Evolutionary conservation across 2,329 filamentous ascomycete genomes (phyloP), one percentile per base, ranked within the genome.

Genomic region (Sporothrix euskadiensis): DNA sequence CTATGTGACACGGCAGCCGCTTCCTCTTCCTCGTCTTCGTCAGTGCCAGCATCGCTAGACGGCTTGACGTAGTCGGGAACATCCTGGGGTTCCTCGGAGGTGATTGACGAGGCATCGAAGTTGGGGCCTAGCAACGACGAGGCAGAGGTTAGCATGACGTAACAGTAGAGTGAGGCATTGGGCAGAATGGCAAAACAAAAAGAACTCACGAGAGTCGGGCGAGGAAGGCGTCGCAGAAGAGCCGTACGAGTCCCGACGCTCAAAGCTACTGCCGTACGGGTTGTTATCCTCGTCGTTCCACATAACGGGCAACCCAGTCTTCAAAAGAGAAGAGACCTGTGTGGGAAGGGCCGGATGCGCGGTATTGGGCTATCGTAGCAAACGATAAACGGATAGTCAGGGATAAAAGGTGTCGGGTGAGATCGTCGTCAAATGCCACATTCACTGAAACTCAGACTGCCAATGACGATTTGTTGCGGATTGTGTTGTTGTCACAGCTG

Each of bases 211-310:
- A 71, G 83, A 80, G 59, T 81, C 83, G 65, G 90, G 90, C 54
- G 91, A 92, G 72, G 89, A 84, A 30, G 90, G 89, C 26, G 86
- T 85, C 59, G 86, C 84, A 44, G 91, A 91, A 39, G 91, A 93
- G 63, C 89, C 87, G 81, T 92, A 89, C 75, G 92, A 93, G 82
- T 97, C 93, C 79, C 93, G 90, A 78, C 92, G 92, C 82, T 96
- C 93, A 84, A 97, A 98, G 82, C 93, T 95, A 79, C 86, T 89
- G 76, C 94, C 94, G 80, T 98, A 98, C 5, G 95, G 95, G 82
- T 98, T 98, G 84, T 98, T 98, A 81, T 98, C 94, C 84, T 98
- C 95, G 86, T 98, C 94, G 87, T 98, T 97, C 95, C 95, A 98
- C 95, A 98, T 98, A 78, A 78, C 87, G 81, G 47, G 69, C 57